These are phyloP conservation scores for Cercospora sojina DNA, from an alignment of 2,329 filamentous ascomycete genomes.

Conservation along the genomic window DNA sequence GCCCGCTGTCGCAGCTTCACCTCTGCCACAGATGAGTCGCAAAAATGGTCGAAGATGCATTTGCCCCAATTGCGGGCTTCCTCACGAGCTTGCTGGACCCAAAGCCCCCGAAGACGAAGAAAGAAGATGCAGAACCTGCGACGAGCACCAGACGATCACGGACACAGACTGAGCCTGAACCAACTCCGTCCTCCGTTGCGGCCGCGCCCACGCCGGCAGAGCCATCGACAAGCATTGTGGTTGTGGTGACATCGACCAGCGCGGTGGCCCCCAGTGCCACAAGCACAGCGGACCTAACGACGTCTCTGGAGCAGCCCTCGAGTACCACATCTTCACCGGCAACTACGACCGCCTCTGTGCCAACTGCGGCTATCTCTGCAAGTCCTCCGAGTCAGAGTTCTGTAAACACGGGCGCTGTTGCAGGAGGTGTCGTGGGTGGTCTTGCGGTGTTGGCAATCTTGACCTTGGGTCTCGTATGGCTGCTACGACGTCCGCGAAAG, in stretches of 20 bases:
- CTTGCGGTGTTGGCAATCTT: conserved; percentile 14
- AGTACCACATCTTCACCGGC: background rate
- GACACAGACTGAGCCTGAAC: background rate
- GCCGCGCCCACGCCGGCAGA: background rate
- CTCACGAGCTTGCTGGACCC: background rate
- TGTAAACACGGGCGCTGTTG: conserved; percentile 9
- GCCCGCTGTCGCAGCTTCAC: background rate
- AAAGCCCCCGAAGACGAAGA: background rate
- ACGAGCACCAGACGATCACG: background rate
- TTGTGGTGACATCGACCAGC: background rate
- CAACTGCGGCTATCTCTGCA: background rate
- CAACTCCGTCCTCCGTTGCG: background rate
- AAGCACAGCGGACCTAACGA: background rate
- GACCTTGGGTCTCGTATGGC: conserved; percentile 11
- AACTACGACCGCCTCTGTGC: background rate
- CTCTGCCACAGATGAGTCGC: background rate
- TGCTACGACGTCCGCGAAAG: conserved; percentile 8
- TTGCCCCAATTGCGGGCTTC: conserved; percentile 6
- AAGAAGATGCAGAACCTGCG: background rate
- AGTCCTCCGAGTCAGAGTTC: background rate
- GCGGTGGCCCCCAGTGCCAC: background rate
- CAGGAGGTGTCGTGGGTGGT: conserved; percentile 14
- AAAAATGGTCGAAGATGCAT: conserved; percentile 1
- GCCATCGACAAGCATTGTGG: background rate
- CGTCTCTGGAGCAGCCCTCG: background rate